A percentile compares a stretch with the other conserved stretches of the same genome.
phyloP scores from a whole-genome alignment of 352 stramenopile genomes.

The Globisporangium nunn region DNA sequence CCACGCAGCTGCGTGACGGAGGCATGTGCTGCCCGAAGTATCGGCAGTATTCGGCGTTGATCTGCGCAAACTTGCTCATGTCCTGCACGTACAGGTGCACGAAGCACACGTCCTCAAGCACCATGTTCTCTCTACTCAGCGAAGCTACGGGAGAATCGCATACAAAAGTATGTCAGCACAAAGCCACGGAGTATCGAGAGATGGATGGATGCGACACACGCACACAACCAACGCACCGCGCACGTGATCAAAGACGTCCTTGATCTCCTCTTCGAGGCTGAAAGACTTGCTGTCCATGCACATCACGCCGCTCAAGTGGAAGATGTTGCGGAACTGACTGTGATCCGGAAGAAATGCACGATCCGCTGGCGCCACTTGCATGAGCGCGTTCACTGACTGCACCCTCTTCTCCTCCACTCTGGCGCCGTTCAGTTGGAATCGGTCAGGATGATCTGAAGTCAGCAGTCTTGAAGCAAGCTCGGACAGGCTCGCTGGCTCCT shows the following conservation, averaged over 20 bases:
- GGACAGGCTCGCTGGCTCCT: constrained; percentile 39
- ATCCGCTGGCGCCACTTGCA: constrained; percentile 9
- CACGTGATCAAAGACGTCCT: constrained; percentile 41
- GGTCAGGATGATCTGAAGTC: background rate
- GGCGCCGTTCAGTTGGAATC: background rate
- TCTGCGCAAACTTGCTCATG: constrained; percentile 89
- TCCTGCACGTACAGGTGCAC: constrained; percentile 95
- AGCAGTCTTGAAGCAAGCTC: constrained; percentile 35
- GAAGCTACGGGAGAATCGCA: constrained; percentile 7
- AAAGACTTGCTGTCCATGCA: constrained; percentile 25
- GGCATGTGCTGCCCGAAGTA: constrained; percentile 84
- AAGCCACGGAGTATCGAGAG: background rate
- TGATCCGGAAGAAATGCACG: constrained; percentile 19
- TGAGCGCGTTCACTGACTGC: constrained; percentile 1
- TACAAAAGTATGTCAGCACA: background rate
- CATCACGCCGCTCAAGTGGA: constrained; percentile 61
- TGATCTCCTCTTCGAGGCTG: constrained; percentile 57
- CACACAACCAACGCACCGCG: constrained; percentile 8
- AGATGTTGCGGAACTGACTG: constrained; percentile 55
- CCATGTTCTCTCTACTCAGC: constrained; percentile 38
- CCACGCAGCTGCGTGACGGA: constrained; percentile 84
- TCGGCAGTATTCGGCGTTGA: constrained; percentile 93
- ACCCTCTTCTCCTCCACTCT: background rate
- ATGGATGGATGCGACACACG: no score
- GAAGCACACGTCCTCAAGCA: constrained; percentile 90